Percentiles rank a stretch among this genome's conserved stretches.
Conservation (phyloP, 441 rosid genomes). For the Macaranga tanarius region DNA sequence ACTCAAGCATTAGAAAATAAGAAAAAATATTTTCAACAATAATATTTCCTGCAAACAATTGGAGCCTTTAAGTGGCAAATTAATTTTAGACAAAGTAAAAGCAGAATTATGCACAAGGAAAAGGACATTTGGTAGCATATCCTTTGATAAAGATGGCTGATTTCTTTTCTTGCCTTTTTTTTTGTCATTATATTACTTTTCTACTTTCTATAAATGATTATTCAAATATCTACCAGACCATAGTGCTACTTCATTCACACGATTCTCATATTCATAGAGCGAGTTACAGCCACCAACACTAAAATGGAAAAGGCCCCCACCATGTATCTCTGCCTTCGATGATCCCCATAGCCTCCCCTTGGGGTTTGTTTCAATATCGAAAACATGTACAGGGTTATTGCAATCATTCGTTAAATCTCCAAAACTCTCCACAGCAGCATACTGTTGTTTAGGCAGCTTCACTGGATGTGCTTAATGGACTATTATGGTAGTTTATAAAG, state of each 20-base stretch:
- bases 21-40: no score
- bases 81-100: slow-evolving; percentile 13
- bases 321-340: neutral
- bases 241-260: slow-evolving; percentile 26
- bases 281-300: slow-evolving; percentile 30
- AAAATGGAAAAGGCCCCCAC: neutral
- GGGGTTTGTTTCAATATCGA: slow-evolving; percentile 24
- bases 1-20: no score
- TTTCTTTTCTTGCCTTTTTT: slow-evolving; percentile 17
- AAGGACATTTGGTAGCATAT: slow-evolving; percentile 17
- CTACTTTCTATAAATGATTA: no score
- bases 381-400: slow-evolving; percentile 5
- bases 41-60: no score
- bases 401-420: slow-evolving; percentile 22
- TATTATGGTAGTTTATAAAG: neutral
- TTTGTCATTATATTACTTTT: neutral
- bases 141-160: slow-evolving; percentile 22
- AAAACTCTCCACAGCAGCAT: slow-evolving; percentile 31
- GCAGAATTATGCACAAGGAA: slow-evolving; percentile 12
- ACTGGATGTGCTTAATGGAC: slow-evolving; percentile 11
- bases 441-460: slow-evolving; percentile 20
- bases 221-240: slow-evolving; percentile 11
- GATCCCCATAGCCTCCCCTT: slow-evolving; percentile 8
- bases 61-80: no score
- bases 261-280: slow-evolving; percentile 17